Percentiles rank a stretch among this genome's conserved stretches.
These are phyloP conservation scores for Phytopythium sindhum DNA, from an alignment of 352 stramenopile species.

Conservation along the genomic window DNA sequence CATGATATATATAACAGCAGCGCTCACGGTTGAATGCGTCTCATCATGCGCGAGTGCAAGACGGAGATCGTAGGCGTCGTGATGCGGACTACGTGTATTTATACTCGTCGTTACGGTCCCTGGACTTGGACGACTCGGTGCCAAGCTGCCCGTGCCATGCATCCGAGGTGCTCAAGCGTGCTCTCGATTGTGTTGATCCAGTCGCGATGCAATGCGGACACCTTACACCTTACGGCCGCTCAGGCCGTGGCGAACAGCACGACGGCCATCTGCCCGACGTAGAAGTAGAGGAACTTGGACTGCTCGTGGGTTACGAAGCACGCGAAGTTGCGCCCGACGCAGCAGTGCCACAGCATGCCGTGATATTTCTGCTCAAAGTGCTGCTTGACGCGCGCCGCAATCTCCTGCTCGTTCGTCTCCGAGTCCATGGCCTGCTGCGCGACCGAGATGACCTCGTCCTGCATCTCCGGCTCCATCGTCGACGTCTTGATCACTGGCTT, in stretches of 20 bases:
- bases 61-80: neutral
- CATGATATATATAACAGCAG: neutral
- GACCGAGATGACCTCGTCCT: conserved; percentile 81
- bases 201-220: no score
- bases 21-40: neutral
- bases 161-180: no score
- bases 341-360: conserved; percentile 92
- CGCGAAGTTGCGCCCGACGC: conserved; percentile 92
- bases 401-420: conserved; percentile 84
- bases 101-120: neutral
- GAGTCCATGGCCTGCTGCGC: conserved; percentile 78
- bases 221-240: no score
- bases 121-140: neutral
- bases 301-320: conserved; percentile 94
- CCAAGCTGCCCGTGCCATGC: no score
- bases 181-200: neutral
- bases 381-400: conserved; percentile 89
- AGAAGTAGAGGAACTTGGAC: conserved; percentile 96
- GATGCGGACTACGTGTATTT: conserved; percentile 1
- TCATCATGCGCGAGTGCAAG: neutral
- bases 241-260: conserved; percentile 84
- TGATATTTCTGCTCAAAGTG: conserved; percentile 93
- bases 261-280: conserved; percentile 93
- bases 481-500: conserved; percentile 88
- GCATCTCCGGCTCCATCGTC: conserved; percentile 83